Conservation (phyloP, 768 basidiomycete species). For the Daedalea quercina region DNA sequence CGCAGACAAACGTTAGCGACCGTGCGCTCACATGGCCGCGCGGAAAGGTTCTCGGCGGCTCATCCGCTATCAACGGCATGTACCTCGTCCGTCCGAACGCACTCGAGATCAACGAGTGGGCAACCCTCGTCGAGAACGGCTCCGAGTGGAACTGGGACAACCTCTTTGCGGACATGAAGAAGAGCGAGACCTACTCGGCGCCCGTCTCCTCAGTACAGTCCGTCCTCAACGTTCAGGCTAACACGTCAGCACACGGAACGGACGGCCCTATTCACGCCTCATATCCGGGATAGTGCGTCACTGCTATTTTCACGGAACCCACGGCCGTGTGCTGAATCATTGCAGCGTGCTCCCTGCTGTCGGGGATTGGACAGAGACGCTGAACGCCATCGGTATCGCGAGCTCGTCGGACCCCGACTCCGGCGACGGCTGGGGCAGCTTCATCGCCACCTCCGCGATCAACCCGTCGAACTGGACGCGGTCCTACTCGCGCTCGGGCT, state of each 20-base stretch:
- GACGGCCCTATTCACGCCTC: constrained; percentile 42
- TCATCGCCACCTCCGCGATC: constrained; percentile 51
- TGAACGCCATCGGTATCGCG: constrained; percentile 38
- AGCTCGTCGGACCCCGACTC: constrained; percentile 35
- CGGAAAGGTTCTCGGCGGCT: constrained; percentile 66
- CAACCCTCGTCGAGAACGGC: constrained; percentile 31
- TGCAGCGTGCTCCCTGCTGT: constrained; percentile 42
- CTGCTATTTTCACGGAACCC: not conserved
- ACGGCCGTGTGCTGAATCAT: constrained; percentile 13
- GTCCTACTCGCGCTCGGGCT: constrained; percentile 56
- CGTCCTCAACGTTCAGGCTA: constrained; percentile 38
- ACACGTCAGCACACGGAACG: constrained; percentile 41
- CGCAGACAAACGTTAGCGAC: constrained; percentile 38
- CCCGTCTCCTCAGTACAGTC: constrained; percentile 35
- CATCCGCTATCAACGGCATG: constrained; percentile 64
- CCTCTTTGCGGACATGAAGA: constrained; percentile 39
- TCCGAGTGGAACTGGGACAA: constrained; percentile 41
- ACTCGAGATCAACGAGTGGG: constrained; percentile 42
- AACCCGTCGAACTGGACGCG: constrained; percentile 60
- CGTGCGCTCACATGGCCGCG: constrained; percentile 49
- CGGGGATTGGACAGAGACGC: constrained; percentile 49
- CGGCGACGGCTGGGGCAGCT: constrained; percentile 42
- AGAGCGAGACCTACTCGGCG: constrained; percentile 50
- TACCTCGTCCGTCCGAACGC: constrained; percentile 51
- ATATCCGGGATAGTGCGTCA: constrained; percentile 49